phyloP scores from a whole-genome alignment of 2,329 filamentous ascomycete genomes.

The Diaporthe sp. region DNA sequence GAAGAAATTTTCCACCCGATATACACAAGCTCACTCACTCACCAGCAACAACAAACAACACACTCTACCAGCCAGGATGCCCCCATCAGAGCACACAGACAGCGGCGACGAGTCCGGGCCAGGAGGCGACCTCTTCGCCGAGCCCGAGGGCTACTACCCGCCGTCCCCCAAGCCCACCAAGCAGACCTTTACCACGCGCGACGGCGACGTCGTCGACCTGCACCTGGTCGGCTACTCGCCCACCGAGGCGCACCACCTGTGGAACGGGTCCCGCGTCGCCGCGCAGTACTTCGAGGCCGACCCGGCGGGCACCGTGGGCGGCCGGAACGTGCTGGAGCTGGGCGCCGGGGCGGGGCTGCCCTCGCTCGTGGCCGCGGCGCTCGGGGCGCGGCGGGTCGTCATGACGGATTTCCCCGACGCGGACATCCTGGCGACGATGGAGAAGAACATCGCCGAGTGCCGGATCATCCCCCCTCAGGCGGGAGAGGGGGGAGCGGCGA shows the following conservation, averaged over 20 bases:
- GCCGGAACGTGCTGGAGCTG: conserved; percentile 84
- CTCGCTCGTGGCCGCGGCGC: conserved; percentile 80
- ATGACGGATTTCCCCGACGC: conserved; percentile 91
- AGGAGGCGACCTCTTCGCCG: conserved; percentile 75
- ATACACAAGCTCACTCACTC: not conserved
- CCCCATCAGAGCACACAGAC: not conserved
- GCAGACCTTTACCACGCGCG: conserved; percentile 77
- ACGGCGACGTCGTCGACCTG: conserved; percentile 75
- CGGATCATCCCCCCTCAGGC: conserved; percentile 51
- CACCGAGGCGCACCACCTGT: conserved; percentile 90
- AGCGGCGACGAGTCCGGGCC: conserved; percentile 3
- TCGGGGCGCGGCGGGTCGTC: conserved; percentile 79
- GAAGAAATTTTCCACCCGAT: not conserved
- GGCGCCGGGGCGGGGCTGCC: conserved; percentile 91
- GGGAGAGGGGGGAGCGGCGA: conserved; percentile 49
- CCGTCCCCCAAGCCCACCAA: conserved; percentile 82
- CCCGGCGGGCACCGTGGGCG: conserved; percentile 69
- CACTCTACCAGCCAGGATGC: not conserved
- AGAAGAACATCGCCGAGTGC: conserved; percentile 78
- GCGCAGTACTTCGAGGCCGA: conserved; percentile 82
- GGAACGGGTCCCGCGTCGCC: conserved; percentile 88
- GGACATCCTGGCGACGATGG: conserved; percentile 85
- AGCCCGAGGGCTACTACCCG: conserved; percentile 85
- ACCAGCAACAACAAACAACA: not conserved
- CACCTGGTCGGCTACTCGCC: conserved; percentile 90